Conservation (phyloP, 805 yeast species). For the Ogataea populi-albae region DNA sequence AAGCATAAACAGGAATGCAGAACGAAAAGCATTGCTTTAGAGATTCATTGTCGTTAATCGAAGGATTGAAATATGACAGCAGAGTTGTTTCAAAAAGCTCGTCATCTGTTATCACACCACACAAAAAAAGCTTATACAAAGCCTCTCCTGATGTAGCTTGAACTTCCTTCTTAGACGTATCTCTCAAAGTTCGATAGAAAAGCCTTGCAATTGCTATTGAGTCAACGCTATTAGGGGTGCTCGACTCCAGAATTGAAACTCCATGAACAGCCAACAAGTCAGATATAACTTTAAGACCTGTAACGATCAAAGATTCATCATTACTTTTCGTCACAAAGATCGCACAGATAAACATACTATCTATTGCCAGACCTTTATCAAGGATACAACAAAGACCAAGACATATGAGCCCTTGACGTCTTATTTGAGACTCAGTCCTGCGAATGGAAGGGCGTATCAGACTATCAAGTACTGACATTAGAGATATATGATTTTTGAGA, state of each 20-base stretch:
- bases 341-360: constrained; percentile 60
- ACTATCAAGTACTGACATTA: constrained; percentile 70
- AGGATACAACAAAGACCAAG: constrained; percentile 77
- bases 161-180: constrained; percentile 54
- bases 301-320: constrained; percentile 56
- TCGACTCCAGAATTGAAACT: constrained; percentile 56
- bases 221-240: constrained; percentile 54
- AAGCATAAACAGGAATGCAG: constrained; percentile 85
- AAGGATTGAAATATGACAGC: constrained; percentile 72
- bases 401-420: constrained; percentile 67
- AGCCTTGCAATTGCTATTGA: constrained; percentile 64
- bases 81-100: constrained; percentile 70
- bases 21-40: constrained; percentile 78
- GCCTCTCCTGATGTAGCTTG: constrained; percentile 87
- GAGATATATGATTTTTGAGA: constrained; percentile 58
- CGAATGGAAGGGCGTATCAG: constrained; percentile 77
- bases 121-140: constrained; percentile 73
- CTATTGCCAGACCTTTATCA: constrained; percentile 62
- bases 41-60: constrained; percentile 57
- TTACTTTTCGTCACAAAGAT: constrained; percentile 60
- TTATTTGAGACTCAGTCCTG: constrained; percentile 49
- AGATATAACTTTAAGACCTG: constrained; percentile 66
- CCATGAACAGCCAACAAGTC: constrained; percentile 83
- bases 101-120: constrained; percentile 69
- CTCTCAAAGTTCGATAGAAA: constrained; percentile 62